Base-by-base conservation (phyloP, 345 rosid genomes). In the Noccaea bulbosa region DNA sequence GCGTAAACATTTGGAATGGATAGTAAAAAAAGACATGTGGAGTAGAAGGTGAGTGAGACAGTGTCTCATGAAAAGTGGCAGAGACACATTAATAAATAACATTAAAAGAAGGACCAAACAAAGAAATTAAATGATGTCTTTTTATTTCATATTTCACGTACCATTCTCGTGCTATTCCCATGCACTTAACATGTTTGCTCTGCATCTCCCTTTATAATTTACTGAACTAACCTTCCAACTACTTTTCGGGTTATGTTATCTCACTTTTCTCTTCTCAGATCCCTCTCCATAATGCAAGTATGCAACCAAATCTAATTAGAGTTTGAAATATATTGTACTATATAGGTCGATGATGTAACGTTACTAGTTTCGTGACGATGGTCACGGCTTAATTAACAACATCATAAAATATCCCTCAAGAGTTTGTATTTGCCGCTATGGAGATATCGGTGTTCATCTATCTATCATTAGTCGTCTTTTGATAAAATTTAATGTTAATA, bases 181-280 rank as follows among this genome's bases (percentile, higher is more conserved):
- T 74, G 78, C 78, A 74, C 69, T 67, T 67, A 67, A 67, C 78
- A 74, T 67, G 73, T 60, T 74, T 60, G 67, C 48, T 74, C 71
- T 56, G 55, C 72, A 32, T 65, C 77, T 12, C 20, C 34, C 30
- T 17, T 57, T 66, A 43, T 5, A 40, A 20, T 74, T 67, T 74
- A 59, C 62, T 59, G 61, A 74, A 50, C 67, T 60, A 73, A 73
- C 72, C 77, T 55, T 59, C 62, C 77, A 73, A 58, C 77, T 22
- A 73, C 66, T 66, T 66, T 73, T 73, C 20, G 72, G 61, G 77
- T 58, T 73, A 51, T 37, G 72, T 50, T 67, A 41, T 34, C 47
- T 71, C 44, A 3, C 44, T 7, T 5, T 56, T 70, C 66, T 50
- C 52, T 62, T 39, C 63, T 39, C 1, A 20, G 12, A 1, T 58